Evolutionary conservation across 2,329 filamentous ascomycete genomes (phyloP), one percentile per base, ranked within the genome.

Genomic region (Pleoardoris graminearum): DNA sequence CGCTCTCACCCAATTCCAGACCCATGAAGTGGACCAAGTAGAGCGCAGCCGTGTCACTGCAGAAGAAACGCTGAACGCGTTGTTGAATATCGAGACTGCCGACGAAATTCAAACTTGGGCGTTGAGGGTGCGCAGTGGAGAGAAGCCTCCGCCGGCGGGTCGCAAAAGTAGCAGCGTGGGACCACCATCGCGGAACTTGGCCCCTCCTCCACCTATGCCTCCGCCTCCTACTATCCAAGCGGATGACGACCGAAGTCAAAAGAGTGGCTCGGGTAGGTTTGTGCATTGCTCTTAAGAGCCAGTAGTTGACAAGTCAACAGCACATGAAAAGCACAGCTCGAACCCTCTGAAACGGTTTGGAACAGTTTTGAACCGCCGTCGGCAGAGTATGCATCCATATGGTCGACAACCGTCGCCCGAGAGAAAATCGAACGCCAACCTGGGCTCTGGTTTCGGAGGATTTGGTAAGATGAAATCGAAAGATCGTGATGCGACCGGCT

Each of bases 1-100:
- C 73, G 84, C 90, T 35, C 82, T 99, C 54, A 97, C 94, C 0
- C 92, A 97, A 67, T 89, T 93, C 64, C 87, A 96, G 73, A 99
- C 94, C 0, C 88, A 96, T 69, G 93, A 97, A 72, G 84, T 90
- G 23, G 94, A 99, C 69, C 85, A 90, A 62, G 85, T 93, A 14
- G 89, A 96, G 72, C 84, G 88, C 51, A 86, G 82, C 55, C 85
- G 90, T 57, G 79, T 85, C 53, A 85, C 87, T 11, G 86, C 91
- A 22, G 91, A 94, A 70, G 85, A 87, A 55, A 90, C 90, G 22
- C 77, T 99, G 51, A 91, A 90, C 60, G 82, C 87, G 7, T 81
- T 97, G 62, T 80, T 99, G 45, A 94, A 96, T 69, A 85, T 97
- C 36, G 88, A 90, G 70, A 96, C 92, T 0, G 84, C 86, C 16